Conservation (phyloP, 345 rosid species). For the Barbarea vulgaris region DNA sequence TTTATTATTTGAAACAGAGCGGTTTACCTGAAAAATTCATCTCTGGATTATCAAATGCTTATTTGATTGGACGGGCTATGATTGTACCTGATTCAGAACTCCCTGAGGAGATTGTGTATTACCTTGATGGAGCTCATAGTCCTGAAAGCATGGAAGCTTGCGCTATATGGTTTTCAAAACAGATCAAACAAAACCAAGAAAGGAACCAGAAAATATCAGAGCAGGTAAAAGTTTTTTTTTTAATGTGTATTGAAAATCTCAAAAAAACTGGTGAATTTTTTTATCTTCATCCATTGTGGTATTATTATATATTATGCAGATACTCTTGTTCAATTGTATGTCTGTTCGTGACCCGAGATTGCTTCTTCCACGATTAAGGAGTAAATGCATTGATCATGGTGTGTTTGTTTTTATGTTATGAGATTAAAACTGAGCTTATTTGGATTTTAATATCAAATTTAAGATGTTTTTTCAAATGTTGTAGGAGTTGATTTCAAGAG, state of each 20-base stretch:
- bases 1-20: conserved; percentile 49
- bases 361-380: conserved; percentile 69
- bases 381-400: conserved; percentile 57
- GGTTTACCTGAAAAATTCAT: conserved; percentile 73
- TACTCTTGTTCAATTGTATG: conserved; percentile 71
- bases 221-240: neutral
- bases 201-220: conserved; percentile 19
- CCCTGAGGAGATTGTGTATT: conserved; percentile 67
- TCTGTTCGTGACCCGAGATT: conserved; percentile 83
- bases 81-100: conserved; percentile 64
- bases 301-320: conserved; percentile 32
- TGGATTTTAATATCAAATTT: neutral
- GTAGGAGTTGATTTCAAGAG: conserved; percentile 80
- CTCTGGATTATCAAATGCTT: conserved; percentile 74
- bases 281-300: neutral
- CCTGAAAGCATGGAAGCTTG: conserved; percentile 97
- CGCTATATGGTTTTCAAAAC: conserved; percentile 81
- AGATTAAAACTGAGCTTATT: neutral
- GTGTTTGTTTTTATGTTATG: conserved; percentile 3
- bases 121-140: conserved; percentile 97
- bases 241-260: neutral
- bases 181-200: conserved; percentile 36
- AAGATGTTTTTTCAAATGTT: conserved; percentile 19
- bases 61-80: conserved; percentile 89
- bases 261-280: neutral